Evolutionary conservation across 805 yeast species (phyloP), one percentile per base, ranked within the genome.

Genomic region (Candida bentonensis): DNA sequence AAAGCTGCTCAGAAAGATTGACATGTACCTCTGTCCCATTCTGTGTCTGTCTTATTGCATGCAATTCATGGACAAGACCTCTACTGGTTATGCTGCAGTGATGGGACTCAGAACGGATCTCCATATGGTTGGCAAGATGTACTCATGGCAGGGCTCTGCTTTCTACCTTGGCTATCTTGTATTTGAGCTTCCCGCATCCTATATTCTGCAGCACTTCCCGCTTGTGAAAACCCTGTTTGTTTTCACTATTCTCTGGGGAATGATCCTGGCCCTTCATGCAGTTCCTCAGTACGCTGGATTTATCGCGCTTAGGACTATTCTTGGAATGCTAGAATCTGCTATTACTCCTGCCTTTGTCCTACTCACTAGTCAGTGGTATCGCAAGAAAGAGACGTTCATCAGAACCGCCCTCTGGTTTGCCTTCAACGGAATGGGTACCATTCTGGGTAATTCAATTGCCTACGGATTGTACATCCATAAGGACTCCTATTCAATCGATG

Each of bases 131-230:
- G 73, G 70, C 33, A 58, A 48, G 48, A 54, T 46, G 65, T 66
- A 55, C 39, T 48, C 52, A 42, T 73, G 82, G 78, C 60, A 70
- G 15, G 74, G 79, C n/a, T 67, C 79, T 1, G 69, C 75, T 5
- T 78, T 78, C 51, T 78, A 77, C 53, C 56, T 81, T 33, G 88
- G 87, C 2, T 82, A 79, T 55, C 57, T 81, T 42, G 64, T 63
- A 5, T 78, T 76, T 53, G 79, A 75, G 51, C 60, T 72, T 44
- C 74, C 78, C 3, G 67, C 72, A 2, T 57, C 66, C 7, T 53
- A 62, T 41, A 42, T 69, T 1, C 54, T 78, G 22, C 87, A 81
- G 57, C 66, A 64, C 44, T 70, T 76, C 43, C 81, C 79, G 2
- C 66, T 80, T 49, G 69, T 77, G 3, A 75, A 73, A 50, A 60